phyloP scores from a whole-genome alignment of 768 basidiomycete species.

The Panus rudis region DNA sequence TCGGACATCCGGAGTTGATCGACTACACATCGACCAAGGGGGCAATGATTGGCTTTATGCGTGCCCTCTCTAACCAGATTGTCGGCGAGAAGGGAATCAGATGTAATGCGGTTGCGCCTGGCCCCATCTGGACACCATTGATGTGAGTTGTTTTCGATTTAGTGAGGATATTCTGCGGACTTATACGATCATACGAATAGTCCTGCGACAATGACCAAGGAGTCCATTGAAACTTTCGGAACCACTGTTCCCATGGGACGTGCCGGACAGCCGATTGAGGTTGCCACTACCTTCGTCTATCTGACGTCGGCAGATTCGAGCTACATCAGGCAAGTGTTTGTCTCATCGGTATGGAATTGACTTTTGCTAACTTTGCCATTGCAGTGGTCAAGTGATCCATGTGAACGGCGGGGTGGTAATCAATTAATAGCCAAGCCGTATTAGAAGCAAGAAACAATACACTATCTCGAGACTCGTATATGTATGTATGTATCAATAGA shows the following conservation, averaged over 20 bases:
- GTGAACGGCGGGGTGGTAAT: slow-evolving; percentile 25
- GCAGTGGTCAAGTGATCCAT: slow-evolving; percentile 24
- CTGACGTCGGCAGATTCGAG: slow-evolving; percentile 40
- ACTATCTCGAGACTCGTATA: too few relatives aligned
- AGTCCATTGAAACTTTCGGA: slow-evolving; percentile 26
- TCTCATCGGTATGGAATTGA: not conserved
- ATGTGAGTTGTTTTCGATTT: slow-evolving; percentile 17
- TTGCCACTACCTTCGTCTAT: slow-evolving; percentile 42
- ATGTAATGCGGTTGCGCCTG: slow-evolving; percentile 32
- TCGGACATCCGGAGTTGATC: slow-evolving; percentile 39
- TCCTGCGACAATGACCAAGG: slow-evolving; percentile 30
- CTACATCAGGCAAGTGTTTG: slow-evolving; percentile 30
- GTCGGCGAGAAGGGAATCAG: slow-evolving; percentile 42
- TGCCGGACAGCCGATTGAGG: slow-evolving; percentile 44
- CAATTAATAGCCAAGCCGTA: slow-evolving; percentile 12
- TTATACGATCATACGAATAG: slow-evolving; percentile 5
- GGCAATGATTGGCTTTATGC: slow-evolving; percentile 40
- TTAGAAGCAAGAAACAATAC: not conserved
- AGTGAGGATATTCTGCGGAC: not conserved
- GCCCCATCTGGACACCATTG: slow-evolving; percentile 44
- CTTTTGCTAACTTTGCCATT: not conserved
- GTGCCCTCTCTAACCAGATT: slow-evolving; percentile 43
- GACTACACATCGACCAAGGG: slow-evolving; percentile 54
- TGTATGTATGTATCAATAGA: too few relatives aligned
- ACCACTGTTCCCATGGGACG: slow-evolving; percentile 35